Evolutionary conservation across 2,329 filamentous ascomycete genomes (phyloP).

Genomic region (Penicillium sp.): DNA sequence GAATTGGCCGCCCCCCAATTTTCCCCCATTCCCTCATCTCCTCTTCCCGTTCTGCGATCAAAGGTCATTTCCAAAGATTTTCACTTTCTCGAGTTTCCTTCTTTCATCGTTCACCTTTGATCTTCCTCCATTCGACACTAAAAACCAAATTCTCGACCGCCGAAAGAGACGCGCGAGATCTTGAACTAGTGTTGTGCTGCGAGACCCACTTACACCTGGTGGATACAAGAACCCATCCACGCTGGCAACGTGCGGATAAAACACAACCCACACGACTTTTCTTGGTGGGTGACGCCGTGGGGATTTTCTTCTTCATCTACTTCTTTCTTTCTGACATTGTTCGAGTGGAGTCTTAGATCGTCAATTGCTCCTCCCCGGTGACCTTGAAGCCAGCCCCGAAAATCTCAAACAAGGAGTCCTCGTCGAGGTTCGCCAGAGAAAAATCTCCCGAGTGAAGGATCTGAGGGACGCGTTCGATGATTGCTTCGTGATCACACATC

Average conservation of each 20-base stretch:
- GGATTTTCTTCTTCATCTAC: constrained; percentile 32
- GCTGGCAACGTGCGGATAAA: constrained; percentile 44
- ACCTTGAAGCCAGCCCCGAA: constrained; percentile 13
- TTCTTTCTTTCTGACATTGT: constrained; percentile 24
- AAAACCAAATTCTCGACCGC: background rate
- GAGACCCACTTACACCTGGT: constrained; percentile 42
- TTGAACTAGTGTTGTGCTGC: constrained; percentile 36
- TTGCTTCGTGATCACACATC: constrained; percentile 32
- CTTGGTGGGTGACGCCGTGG: constrained; percentile 41
- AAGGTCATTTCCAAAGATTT: constrained; percentile 19
- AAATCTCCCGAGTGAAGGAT: constrained; percentile 9
- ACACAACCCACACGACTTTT: constrained; percentile 32
- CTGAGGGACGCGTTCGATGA: constrained; percentile 32
- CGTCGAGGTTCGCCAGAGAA: constrained; percentile 9
- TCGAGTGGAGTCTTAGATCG: constrained; percentile 31
- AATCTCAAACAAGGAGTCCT: constrained; percentile 21
- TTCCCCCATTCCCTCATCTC: constrained; percentile 14
- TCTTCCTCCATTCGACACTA: constrained; percentile 1
- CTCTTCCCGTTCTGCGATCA: constrained; percentile 12
- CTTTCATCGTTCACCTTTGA: constrained; percentile 7
- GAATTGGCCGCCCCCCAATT: constrained; percentile 15
- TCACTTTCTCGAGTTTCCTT: constrained; percentile 11
- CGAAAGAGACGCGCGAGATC: constrained; percentile 23
- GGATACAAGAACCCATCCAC: constrained; percentile 40
- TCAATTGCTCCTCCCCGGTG: constrained; percentile 22